Base-by-base conservation (phyloP, 1,284 basidiomycete species). In the Heterobasidion irregulare region DNA sequence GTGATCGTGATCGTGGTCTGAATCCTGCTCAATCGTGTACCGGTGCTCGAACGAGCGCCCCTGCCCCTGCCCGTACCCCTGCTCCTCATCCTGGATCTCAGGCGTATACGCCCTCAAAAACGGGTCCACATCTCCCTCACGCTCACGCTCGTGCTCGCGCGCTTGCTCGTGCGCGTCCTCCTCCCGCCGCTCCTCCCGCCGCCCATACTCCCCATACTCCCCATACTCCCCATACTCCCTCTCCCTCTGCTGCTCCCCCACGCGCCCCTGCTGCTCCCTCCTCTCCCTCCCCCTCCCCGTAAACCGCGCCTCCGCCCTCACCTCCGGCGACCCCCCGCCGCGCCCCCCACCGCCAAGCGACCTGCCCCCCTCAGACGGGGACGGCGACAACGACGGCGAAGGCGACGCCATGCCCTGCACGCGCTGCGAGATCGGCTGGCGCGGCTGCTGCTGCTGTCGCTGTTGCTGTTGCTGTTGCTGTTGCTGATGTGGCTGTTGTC, bases 151-250 rank as follows among this genome's bases (percentile, higher is more conserved):
- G 18, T 18, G 18, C 18, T 48, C 26, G 26, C 6, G 26, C 4
- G 48, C 9, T 16, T 44, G 18, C 15, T 13, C 19, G 46, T 7
- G 9, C 41, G 6, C 33, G 47, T 32, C 41, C 36, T 35, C n/a
- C 66, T 66, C 53, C 70, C 62, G 32, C 70, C 68, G 33, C 38
- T n/a, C 38, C 38, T 41, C 38, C n/a, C 38, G n/a, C 5, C 38
- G 12, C 6, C 12, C 38, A n/a, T 41, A 26, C 50, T 56, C 48
- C n/a, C 53, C 51, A 32, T 41, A 38, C 16, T 32, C 50, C 0
- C 33, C 38, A n/a, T 41, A 26, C 50, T 56, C 48, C n/a, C 53
- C 51, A 32, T 41, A 38, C 16, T 32, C 50, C 0, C 33, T 41
- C 47, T 47, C 16, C 10, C n/a, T 50, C 41, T 34, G 33, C 18